phyloP scores from a whole-genome alignment of 2,329 filamentous ascomycete genomes.

The Arachnopeziza araneosa region DNA sequence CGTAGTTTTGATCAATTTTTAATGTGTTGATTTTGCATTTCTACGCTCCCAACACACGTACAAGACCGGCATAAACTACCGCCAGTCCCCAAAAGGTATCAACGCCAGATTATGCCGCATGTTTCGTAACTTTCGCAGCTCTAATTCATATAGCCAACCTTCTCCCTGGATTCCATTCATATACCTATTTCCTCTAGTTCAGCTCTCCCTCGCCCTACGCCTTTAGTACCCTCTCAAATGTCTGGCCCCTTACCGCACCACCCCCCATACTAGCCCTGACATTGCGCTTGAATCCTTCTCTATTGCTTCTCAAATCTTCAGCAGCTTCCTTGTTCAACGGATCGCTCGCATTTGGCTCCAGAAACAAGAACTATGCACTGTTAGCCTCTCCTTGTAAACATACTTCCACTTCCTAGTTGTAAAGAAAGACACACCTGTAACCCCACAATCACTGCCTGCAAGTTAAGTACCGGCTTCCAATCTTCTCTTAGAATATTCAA shows the following conservation, averaged over 20 bases:
- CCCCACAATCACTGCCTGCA: constrained; percentile 94
- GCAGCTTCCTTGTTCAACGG: constrained; percentile 98
- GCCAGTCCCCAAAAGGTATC: constrained; percentile 7
- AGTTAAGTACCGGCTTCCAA: constrained; percentile 96
- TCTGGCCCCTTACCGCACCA: constrained; percentile 64
- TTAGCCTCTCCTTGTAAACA: constrained; percentile 3
- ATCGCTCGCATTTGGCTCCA: constrained; percentile 94
- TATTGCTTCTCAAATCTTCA: constrained; percentile 79
- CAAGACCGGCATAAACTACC: constrained; percentile 11
- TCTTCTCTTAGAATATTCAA: constrained; percentile 95
- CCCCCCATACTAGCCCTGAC: constrained; percentile 80
- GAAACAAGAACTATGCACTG: constrained; percentile 74
- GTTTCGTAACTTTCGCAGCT: constrained; percentile 9
- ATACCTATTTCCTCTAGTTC: not conserved
- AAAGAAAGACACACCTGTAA: constrained; percentile 57
- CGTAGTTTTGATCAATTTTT: not conserved
- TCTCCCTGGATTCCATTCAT: not conserved
- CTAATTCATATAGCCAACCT: not conserved
- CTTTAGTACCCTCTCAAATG: constrained; percentile 75
- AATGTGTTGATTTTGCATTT: not conserved
- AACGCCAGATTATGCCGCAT: constrained; percentile 28
- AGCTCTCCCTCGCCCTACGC: constrained; percentile 6
- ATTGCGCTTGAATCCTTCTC: constrained; percentile 87
- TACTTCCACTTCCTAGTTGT: not conserved
- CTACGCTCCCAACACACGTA: constrained; percentile 11